phyloP scores from a whole-genome alignment of 306 rosid species.

The Vigna mungo region DNA sequence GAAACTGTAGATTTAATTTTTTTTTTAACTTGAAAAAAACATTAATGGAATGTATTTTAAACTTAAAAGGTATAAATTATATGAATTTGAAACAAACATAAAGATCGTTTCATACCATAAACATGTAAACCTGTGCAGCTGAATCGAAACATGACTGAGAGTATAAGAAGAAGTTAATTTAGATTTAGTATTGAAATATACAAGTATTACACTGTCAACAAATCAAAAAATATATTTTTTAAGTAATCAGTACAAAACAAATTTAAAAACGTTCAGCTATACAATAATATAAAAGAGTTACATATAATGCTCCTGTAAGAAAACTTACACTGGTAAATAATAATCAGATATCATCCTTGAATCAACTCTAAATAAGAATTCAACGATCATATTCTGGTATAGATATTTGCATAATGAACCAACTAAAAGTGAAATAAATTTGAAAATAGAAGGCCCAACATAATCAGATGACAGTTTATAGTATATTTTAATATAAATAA shows the following conservation, averaged over 20 bases:
- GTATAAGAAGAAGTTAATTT: not conserved
- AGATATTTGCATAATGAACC: not conserved
- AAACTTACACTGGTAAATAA: too few relatives aligned
- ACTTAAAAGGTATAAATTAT: too few relatives aligned
- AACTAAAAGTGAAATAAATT: too few relatives aligned
- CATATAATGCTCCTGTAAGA: not conserved
- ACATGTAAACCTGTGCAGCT: not conserved
- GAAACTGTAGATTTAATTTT: too few relatives aligned
- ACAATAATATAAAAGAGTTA: not conserved
- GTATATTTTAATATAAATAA: not conserved
- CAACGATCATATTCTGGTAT: not conserved
- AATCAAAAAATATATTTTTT: not conserved
- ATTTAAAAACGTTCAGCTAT: not conserved
- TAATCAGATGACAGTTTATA: not conserved
- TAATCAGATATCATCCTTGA: not conserved
- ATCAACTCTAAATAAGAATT: not conserved
- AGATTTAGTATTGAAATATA: too few relatives aligned
- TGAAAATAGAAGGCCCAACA: too few relatives aligned
- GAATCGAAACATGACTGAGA: not conserved
- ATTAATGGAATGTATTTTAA: too few relatives aligned
- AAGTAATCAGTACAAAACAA: not conserved
- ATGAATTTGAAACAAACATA: too few relatives aligned
- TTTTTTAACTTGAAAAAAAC: too few relatives aligned
- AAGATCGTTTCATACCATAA: slow-evolving; percentile 18
- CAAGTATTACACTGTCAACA: not conserved